Percentiles rank a stretch among this genome's conserved stretches.
These are phyloP conservation scores for Alternaria postmessia DNA, from an alignment of 2,329 filamentous ascomycete species.

Conservation along the genomic window DNA sequence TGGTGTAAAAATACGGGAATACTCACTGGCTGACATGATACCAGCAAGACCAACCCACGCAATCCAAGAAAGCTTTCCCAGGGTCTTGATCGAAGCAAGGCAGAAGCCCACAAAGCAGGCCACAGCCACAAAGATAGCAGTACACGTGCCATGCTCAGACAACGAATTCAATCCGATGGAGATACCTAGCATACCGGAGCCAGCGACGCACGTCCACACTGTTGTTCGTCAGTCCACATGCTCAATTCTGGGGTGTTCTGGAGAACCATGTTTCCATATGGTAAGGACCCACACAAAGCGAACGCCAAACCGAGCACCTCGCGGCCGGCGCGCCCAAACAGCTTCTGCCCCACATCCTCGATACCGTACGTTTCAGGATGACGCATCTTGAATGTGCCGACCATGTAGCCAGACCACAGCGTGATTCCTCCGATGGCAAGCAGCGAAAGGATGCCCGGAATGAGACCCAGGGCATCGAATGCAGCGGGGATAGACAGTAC, in stretches of 20 bases:
- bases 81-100: constrained; percentile 55
- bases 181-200: constrained; percentile 70
- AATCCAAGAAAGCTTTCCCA: constrained; percentile 35
- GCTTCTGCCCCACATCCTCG: constrained; percentile 63
- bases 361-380: constrained; percentile 66
- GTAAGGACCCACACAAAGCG: constrained; percentile 45
- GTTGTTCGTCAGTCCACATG: constrained; percentile 1
- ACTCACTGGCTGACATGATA: constrained; percentile 33
- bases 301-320: constrained; percentile 54
- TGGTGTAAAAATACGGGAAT: neutral
- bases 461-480: constrained; percentile 57
- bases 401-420: constrained; percentile 59
- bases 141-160: constrained; percentile 69
- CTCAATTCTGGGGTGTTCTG: constrained; percentile 23
- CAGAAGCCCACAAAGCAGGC: constrained; percentile 65
- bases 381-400: constrained; percentile 62
- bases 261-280: constrained; percentile 10
- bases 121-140: constrained; percentile 69
- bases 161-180: constrained; percentile 54
- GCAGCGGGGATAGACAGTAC: constrained; percentile 60
- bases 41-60: constrained; percentile 35
- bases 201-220: constrained; percentile 66
- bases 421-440: constrained; percentile 54
- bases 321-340: constrained; percentile 62
- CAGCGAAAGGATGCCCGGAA: constrained; percentile 60